Conservation (phyloP, 106 monocot genomes). For the Dioscorea zingiberensis region DNA sequence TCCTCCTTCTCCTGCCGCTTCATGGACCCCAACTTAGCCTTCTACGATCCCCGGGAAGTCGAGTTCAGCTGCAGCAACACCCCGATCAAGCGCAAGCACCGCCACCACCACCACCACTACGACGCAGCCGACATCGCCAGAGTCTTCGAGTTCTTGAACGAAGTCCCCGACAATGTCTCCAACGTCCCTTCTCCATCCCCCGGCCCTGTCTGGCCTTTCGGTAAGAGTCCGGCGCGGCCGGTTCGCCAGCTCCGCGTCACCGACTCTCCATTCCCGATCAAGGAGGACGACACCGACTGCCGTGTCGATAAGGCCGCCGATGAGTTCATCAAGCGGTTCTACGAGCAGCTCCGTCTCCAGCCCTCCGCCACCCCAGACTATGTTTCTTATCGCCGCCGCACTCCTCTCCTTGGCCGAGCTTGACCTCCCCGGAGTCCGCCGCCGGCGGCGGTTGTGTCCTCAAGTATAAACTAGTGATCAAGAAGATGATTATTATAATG, state of each 20-base stretch:
- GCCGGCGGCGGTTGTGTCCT: too few species aligned
- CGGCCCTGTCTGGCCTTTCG: neutral
- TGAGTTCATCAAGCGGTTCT: slow-evolving; percentile 20
- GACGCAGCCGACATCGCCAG: slow-evolving; percentile 15
- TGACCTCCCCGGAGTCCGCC: too few species aligned
- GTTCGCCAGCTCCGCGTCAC: slow-evolving; percentile 38
- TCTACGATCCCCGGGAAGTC: slow-evolving; percentile 35
- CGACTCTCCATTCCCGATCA: slow-evolving; percentile 41
- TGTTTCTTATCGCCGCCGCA: too few species aligned
- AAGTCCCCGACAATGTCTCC: neutral
- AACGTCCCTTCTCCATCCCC: neutral
- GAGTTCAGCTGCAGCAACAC: slow-evolving; percentile 75
- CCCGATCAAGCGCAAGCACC: slow-evolving; percentile 11
- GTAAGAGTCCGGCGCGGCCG: slow-evolving; percentile 6
- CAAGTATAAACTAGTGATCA: too few species aligned
- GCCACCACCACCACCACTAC: neutral
- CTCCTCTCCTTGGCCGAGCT: too few species aligned
- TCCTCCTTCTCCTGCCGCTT: slow-evolving; percentile 25
- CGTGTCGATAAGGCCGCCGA: slow-evolving; percentile 13
- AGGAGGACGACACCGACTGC: slow-evolving; percentile 8
- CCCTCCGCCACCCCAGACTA: too few species aligned
- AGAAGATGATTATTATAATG: too few species aligned
- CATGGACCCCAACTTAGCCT: slow-evolving; percentile 22
- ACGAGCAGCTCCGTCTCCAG: slow-evolving; percentile 16
- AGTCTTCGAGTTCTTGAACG: slow-evolving; percentile 30